phyloP scores from a whole-genome alignment of 129 eudicot genomes.

The Saussurea involucrata region DNA sequence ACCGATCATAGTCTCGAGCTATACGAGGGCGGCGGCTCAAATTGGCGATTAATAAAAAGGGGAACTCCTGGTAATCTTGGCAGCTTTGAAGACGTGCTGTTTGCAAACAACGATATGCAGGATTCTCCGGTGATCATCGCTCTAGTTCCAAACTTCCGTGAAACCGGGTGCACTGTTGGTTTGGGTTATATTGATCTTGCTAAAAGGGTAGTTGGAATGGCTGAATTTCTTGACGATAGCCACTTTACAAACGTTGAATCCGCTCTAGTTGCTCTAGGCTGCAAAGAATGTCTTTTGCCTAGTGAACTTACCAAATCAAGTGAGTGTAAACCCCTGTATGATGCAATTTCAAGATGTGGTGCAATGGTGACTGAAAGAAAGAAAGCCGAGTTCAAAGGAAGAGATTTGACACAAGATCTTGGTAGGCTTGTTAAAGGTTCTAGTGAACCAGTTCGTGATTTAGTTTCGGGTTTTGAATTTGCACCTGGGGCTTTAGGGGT shows the following conservation, averaged over 20 bases:
- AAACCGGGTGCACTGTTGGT: conserved; percentile 74
- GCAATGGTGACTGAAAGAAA: conserved; percentile 92
- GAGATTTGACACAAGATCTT: conserved; percentile 80
- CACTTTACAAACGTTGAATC: conserved; percentile 89
- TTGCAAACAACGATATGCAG: conserved; percentile 96
- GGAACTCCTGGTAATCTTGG: conserved; percentile 96
- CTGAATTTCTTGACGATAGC: conserved; percentile 90
- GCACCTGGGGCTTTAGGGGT: conserved; percentile 78
- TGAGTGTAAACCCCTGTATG: conserved; percentile 60
- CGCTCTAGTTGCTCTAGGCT: conserved; percentile 86
- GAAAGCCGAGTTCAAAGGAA: conserved; percentile 73
- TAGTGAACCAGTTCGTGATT: conserved; percentile 75
- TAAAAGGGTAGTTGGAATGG: conserved; percentile 76
- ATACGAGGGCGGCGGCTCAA: conserved; percentile 90
- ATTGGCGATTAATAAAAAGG: conserved; percentile 74
- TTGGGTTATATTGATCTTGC: conserved; percentile 67
- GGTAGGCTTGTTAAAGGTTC: conserved; percentile 91
- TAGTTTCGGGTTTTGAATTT: conserved; percentile 63
- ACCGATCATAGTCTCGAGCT: conserved; percentile 84
- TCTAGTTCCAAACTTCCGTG: conserved; percentile 52
- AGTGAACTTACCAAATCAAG: conserved; percentile 51
- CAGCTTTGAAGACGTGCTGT: conserved; percentile 84
- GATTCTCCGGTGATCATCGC: conserved; percentile 83
- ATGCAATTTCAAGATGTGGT: conserved; percentile 85
- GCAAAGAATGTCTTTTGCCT: conserved; percentile 93